A percentile compares a stretch with the other conserved stretches of the same genome.
These are phyloP conservation scores for Coprinopsis strossmayeri DNA, from an alignment of 768 basidiomycete species.

Conservation along the genomic window DNA sequence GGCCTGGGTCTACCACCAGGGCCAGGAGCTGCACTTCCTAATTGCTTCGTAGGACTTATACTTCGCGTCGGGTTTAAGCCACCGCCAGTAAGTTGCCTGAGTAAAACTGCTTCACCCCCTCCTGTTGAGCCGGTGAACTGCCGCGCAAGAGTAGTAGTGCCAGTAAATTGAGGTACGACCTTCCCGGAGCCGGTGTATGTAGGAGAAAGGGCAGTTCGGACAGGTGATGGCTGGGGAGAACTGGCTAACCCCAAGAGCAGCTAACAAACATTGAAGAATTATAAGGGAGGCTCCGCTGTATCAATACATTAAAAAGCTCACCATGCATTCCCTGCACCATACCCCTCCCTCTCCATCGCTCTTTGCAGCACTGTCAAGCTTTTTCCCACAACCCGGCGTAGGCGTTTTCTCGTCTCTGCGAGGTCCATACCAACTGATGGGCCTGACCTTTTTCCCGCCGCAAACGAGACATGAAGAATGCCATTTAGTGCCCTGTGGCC, in stretches of 20 bases:
- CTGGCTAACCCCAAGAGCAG: conserved; percentile 47
- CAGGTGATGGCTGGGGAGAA: conserved; percentile 48
- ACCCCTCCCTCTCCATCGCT: conserved; percentile 60
- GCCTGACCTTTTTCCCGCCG: conserved; percentile 53
- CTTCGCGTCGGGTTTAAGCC: conserved; percentile 64
- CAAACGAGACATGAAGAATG: conserved; percentile 74
- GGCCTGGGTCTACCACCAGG: conserved; percentile 51
- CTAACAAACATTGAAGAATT: conserved; percentile 29
- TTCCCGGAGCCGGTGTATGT: conserved; percentile 35
- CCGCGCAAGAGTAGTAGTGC: conserved; percentile 65
- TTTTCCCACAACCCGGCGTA: conserved; percentile 77
- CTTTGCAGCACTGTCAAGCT: conserved; percentile 77
- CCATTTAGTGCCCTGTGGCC: conserved; percentile 79
- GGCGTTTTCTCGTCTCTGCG: conserved; percentile 38
- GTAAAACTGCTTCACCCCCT: conserved; percentile 31
- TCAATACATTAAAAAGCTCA: conserved; percentile 30
- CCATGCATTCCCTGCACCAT: conserved; percentile 83
- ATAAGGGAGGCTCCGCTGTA: neutral
- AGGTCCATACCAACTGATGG: conserved; percentile 31
- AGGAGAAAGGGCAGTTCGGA: conserved; percentile 39
- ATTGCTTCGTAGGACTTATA: conserved; percentile 70
- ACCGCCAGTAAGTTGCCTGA: conserved; percentile 62
- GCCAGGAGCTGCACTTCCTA: conserved; percentile 19
- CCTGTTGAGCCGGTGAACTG: conserved; percentile 61
- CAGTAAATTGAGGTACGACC: conserved; percentile 54